Percentiles rank a stretch among this genome's conserved stretches.
phyloP scores from a whole-genome alignment of 2,329 filamentous ascomycete genomes.

The Macrophomina phaseolina region DNA sequence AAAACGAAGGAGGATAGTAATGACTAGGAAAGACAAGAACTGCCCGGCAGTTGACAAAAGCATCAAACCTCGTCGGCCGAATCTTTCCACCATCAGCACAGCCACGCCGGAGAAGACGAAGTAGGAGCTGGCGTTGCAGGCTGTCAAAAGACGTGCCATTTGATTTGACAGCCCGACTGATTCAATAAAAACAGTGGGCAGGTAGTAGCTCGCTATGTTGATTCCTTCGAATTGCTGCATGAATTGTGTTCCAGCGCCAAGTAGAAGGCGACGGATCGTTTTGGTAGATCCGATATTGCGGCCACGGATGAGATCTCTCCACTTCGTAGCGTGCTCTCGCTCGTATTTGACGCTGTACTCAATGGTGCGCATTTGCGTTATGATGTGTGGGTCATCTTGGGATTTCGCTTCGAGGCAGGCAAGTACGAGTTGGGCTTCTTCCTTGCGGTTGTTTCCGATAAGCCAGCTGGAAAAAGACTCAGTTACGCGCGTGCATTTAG shows the following conservation, averaged over 20 bases:
- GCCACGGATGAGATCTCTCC: conserved; percentile 57
- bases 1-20: conserved; percentile 56
- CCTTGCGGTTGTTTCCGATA: conserved; percentile 49
- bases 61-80: conserved; percentile 65
- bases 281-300: conserved; percentile 46
- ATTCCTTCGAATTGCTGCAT: conserved; percentile 56
- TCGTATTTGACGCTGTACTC: conserved; percentile 57
- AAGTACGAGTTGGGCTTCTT: conserved; percentile 55
- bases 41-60: conserved; percentile 61
- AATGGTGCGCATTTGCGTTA: conserved; percentile 53
- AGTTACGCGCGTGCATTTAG: background rate
- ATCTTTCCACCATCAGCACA: conserved; percentile 56
- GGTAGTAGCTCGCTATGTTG: conserved; percentile 53
- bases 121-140: conserved; percentile 60
- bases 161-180: conserved; percentile 60
- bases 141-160: conserved; percentile 61
- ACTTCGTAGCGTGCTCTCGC: conserved; percentile 55
- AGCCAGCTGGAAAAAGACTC: conserved; percentile 46
- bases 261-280: conserved; percentile 57
- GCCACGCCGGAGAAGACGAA: conserved; percentile 55
- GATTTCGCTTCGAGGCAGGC: conserved; percentile 55
- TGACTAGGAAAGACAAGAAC: conserved; percentile 57
- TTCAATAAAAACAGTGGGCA: conserved; percentile 65
- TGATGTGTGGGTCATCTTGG: conserved; percentile 52
- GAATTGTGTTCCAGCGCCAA: conserved; percentile 60